These are phyloP conservation scores for Fusarium tricinctum DNA, from an alignment of 2,329 filamentous ascomycete genomes.

Conservation along the genomic window DNA sequence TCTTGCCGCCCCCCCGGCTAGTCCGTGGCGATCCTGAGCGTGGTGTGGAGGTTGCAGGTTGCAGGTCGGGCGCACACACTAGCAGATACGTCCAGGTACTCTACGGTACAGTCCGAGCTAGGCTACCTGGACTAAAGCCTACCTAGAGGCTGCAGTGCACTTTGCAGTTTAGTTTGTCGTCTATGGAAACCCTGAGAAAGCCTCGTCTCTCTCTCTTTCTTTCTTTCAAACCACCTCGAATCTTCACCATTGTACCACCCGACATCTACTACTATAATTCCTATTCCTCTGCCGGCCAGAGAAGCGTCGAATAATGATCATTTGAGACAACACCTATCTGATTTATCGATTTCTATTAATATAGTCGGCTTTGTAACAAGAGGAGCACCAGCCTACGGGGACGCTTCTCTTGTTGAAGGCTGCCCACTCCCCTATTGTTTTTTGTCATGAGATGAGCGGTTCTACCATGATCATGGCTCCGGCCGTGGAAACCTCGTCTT, in stretches of 20 bases:
- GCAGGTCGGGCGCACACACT: conserved; percentile 32
- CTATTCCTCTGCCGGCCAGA: conserved; percentile 50
- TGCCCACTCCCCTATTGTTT: conserved; percentile 28
- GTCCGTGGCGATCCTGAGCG: conserved; percentile 46
- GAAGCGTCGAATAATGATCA: conserved; percentile 49
- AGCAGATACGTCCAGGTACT: conserved; percentile 40
- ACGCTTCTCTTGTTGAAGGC: conserved; percentile 42
- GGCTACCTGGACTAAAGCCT: conserved; percentile 8
- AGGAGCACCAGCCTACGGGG: conserved; percentile 36
- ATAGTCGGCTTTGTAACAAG: conserved; percentile 43
- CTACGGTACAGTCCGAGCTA: conserved; percentile 35
- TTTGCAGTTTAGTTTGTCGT: conserved; percentile 36
- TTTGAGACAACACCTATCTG: conserved; percentile 39
- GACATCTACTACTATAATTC: conserved; percentile 17
- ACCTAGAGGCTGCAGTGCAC: conserved; percentile 6
- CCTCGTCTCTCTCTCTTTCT: conserved; percentile 30
- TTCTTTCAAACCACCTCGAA: conserved; percentile 36
- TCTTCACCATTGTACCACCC: conserved; percentile 18
- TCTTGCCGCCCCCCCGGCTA: conserved; percentile 44
- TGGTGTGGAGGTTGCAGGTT: conserved; percentile 47
- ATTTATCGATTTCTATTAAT: conserved; percentile 43
- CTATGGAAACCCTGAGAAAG: conserved; percentile 39
- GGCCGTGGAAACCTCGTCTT: conserved; percentile 52
- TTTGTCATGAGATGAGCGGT: conserved; percentile 56
- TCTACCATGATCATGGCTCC: conserved; percentile 58